These are phyloP conservation scores for Tolypocladium sp. DNA, from an alignment of 2,329 filamentous ascomycete genomes.

Conservation along the genomic window DNA sequence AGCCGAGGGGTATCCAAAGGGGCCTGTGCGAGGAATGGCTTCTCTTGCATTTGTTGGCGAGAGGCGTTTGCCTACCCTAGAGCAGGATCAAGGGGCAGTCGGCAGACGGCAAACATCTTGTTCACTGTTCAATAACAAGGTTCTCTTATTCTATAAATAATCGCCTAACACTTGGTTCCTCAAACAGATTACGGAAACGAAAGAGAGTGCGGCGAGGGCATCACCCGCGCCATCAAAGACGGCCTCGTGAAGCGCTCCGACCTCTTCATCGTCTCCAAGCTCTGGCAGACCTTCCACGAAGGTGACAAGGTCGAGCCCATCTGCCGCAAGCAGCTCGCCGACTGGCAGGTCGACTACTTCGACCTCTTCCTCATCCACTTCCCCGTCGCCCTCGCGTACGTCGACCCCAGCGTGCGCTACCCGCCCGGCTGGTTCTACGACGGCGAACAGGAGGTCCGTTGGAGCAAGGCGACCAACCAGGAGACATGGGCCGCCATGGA, in stretches of 20 bases:
- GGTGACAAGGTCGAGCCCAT: slow-evolving; percentile 68
- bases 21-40: too few relatives aligned
- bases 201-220: background rate
- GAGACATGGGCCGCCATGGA: slow-evolving; percentile 82
- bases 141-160: background rate
- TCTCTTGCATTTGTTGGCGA: background rate
- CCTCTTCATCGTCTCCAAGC: slow-evolving; percentile 86
- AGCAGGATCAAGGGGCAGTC: background rate
- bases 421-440: slow-evolving; percentile 70
- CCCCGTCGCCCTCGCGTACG: slow-evolving; percentile 77
- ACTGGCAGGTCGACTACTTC: slow-evolving; percentile 84
- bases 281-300: slow-evolving; percentile 90
- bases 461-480: slow-evolving; percentile 62
- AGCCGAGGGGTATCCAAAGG: background rate
- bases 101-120: background rate
- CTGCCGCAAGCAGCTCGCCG: slow-evolving; percentile 64
- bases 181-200: background rate
- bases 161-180: background rate
- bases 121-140: too few relatives aligned
- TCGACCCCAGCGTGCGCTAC: slow-evolving; percentile 70
- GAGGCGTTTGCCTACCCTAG: background rate
- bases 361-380: slow-evolving; percentile 88
- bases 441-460: slow-evolving; percentile 49
- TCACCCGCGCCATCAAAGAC: slow-evolving; percentile 65
- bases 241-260: slow-evolving; percentile 76